Evolutionary conservation across 1,284 basidiomycete species (phyloP), one percentile per base, ranked within the genome.

Genomic region (Sporisorium reilianum): DNA sequence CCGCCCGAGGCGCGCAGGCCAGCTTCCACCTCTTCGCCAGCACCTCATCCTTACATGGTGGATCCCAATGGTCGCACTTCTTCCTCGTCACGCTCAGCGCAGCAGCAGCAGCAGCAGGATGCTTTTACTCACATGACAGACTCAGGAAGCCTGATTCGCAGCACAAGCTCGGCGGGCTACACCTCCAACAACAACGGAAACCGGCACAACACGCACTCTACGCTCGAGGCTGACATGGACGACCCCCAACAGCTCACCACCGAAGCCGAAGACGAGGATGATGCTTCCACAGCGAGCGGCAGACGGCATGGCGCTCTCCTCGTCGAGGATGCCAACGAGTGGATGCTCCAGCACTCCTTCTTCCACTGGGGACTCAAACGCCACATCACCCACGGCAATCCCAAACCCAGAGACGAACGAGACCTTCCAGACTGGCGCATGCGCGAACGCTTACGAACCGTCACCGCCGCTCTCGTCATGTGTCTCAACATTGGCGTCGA

Each of bases 401-500:
- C 93, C 2, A 89, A 90, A 6, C 66, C 91, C 89, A 28, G 88
- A 87, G 57, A 90, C 89, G 28, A 86, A 88, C 20, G 90, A 88
- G 88, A 90, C 88, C 10, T 87, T 89, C 41, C 90, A 88, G 81
- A 89, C 89, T 80, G 88, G 89, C 62, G 85, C 48, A 82, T 97
- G 95, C 94, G 90, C 92, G 76, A 89, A 91, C 18, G 92, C 90
- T 70, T 93, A 92, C 84, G 85, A 18, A 98, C 95, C 0, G 91
- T 93, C 26, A 92, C 94, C 48, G 96, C 94, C 1, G 93, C 93
- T 0, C 89, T 99, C n/a, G 93, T 97, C 16, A 89, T 98, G 71
- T 99, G 96, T 83, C 88, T 99, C 46, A 98, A 99, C 86, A 93
- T 99, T 82, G 95, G 97, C 60, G 94, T 97, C 44, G 96, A 99